Evolutionary conservation across 2,329 filamentous ascomycete genomes (phyloP), one percentile per base, ranked within the genome.

Genomic region (Aspergillus fijiensis): DNA sequence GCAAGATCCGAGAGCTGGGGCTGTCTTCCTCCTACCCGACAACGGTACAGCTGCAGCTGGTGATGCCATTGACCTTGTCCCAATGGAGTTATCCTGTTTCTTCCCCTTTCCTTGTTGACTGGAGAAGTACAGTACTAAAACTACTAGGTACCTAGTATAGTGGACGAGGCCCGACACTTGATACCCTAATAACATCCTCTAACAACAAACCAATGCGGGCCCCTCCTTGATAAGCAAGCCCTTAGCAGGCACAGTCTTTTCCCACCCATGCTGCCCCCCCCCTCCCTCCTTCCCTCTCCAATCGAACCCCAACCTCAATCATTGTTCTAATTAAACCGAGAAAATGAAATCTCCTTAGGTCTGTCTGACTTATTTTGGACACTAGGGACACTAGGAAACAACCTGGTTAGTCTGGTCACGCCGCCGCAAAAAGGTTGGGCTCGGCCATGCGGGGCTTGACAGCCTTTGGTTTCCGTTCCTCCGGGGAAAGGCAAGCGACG

Each of bases 371-470:
- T 6, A 6, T 5, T 9, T 19, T 45, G 16, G 16, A 45, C 39
- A 45, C 39, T 45, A 45, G 39, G 16, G 16, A 45, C 39, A 45
- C 39, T 19, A 45, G 39, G 16, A 3, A 45, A n/a, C 16, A 35
- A 19, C 29, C 50, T 25, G 45, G 49, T 45, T 63, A 55, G 55
- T 55, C 62, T 61, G 58, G 55, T 62, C 48, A 60, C 59, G 57
- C 57, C 60, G 51, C 61, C 39, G 16, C 14, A 45, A 19, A 61
- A 55, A 57, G 55, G 55, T 63, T 64, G 65, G 61, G 55, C 65
- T 72, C 71, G 72, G 72, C 66, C 69, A 72, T 74, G 72, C 72
- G 71, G 70, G 71, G 71, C 65, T 61, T 63, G 65, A 63, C 58
- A 62, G 60, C 47, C 56, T 60, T 55, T 58, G 57, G 65, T 74